phyloP scores from a whole-genome alignment of 1,284 basidiomycete species.

The Abortiporus biennis region DNA sequence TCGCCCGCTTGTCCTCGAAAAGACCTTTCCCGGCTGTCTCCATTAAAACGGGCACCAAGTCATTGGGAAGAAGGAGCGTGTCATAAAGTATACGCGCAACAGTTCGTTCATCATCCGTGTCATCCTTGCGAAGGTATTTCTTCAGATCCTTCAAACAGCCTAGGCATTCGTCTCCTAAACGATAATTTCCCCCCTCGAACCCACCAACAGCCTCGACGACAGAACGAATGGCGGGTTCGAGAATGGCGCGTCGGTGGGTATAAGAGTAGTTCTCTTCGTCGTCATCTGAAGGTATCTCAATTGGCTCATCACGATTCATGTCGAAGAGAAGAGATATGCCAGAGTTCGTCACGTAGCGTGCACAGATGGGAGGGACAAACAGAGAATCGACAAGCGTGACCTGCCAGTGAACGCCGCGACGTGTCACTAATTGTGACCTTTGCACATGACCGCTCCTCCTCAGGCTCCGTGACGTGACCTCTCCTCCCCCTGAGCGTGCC shows the following conservation, averaged over 20 bases:
- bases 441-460: too few relatives aligned
- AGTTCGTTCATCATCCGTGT: slow-evolving; percentile 90
- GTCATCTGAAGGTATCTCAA: slow-evolving; percentile 30
- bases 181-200: slow-evolving; percentile 62
- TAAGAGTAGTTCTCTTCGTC: slow-evolving; percentile 26
- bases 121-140: slow-evolving; percentile 91
- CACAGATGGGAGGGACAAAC: too few relatives aligned
- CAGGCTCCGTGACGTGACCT: too few relatives aligned
- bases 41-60: slow-evolving; percentile 81
- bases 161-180: slow-evolving; percentile 78
- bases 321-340: neutral
- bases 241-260: slow-evolving; percentile 40
- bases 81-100: slow-evolving; percentile 89
- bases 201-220: slow-evolving; percentile 76
- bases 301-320: slow-evolving; percentile 27
- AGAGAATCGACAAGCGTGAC: neutral
- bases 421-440: too few relatives aligned
- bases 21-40: slow-evolving; percentile 72
- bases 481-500: too few relatives aligned
- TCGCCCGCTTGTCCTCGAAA: slow-evolving; percentile 78
- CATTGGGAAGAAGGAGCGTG: slow-evolving; percentile 72
- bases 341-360: too few relatives aligned
- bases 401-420: too few relatives aligned
- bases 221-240: slow-evolving; percentile 60
- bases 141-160: slow-evolving; percentile 92